A percentile compares a stretch with the other conserved stretches of the same genome.
Conservation (phyloP, 345 rosid species). For the Aquilaria malaccensis region DNA sequence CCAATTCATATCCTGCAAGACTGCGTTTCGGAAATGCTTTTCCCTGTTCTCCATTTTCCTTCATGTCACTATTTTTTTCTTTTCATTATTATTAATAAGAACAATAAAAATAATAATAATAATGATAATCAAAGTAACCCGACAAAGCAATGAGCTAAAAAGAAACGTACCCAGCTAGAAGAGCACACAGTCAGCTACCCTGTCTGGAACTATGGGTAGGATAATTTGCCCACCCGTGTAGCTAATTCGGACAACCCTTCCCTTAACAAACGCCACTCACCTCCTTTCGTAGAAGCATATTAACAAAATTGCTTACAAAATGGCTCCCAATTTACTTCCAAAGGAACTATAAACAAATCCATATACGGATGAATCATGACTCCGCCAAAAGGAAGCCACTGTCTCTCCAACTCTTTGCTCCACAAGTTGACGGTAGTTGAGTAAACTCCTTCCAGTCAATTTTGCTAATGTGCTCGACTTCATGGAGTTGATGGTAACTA, state of each 20-base stretch:
- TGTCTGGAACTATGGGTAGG: conserved; percentile 2
- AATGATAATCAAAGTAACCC: too few relatives aligned
- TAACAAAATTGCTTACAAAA: not conserved
- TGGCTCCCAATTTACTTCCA: not conserved
- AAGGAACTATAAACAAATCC: conserved; percentile 5
- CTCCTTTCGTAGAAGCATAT: not conserved
- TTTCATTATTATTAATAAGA: too few relatives aligned
- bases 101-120: too few relatives aligned
- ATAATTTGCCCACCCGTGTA: not conserved
- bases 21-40: too few relatives aligned
- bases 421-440: not conserved
- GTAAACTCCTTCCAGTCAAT: conserved; percentile 7
- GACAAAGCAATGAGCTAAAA: too few relatives aligned
- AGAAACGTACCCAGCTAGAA: too few relatives aligned
- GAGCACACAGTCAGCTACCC: too few relatives aligned
- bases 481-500: conserved; percentile 10
- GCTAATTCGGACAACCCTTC: not conserved
- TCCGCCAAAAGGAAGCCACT: conserved; percentile 1
- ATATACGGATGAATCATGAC: conserved; percentile 13
- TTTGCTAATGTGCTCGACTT: too few relatives aligned
- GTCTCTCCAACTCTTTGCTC: not conserved
- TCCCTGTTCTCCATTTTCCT: too few relatives aligned
- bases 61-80: too few relatives aligned
- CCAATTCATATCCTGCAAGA: too few relatives aligned
- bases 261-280: too few relatives aligned